Percentiles rank a stretch among this genome's conserved stretches.
These are phyloP conservation scores for Lojkania enalia DNA, from an alignment of 2,329 filamentous ascomycete genomes.

Conservation along the genomic window DNA sequence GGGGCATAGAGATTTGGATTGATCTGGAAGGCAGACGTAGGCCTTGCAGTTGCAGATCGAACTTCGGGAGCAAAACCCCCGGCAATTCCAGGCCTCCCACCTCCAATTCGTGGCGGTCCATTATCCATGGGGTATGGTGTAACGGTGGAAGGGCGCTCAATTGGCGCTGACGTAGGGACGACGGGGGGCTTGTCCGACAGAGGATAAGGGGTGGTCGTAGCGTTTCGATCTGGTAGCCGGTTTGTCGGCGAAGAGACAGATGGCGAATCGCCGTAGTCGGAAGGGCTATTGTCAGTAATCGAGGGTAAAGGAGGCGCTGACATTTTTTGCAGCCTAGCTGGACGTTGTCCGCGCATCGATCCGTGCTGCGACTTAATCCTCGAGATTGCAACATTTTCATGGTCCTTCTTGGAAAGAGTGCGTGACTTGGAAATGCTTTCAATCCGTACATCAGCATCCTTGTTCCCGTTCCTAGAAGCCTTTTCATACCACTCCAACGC, in stretches of 20 bases:
- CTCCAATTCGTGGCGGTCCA: conserved; percentile 53
- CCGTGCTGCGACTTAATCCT: conserved; percentile 70
- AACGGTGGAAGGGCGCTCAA: conserved; percentile 55
- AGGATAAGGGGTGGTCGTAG: conserved; percentile 49
- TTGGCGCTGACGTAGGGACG: conserved; percentile 54
- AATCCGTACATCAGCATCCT: conserved; percentile 79
- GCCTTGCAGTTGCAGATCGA: conserved; percentile 55
- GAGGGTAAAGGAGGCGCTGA: conserved; percentile 44
- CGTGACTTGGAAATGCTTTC: conserved; percentile 83
- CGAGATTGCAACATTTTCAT: conserved; percentile 86
- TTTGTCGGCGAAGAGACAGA: conserved; percentile 20
- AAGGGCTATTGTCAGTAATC: conserved; percentile 44
- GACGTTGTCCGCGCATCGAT: conserved; percentile 54
- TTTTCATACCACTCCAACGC: conserved; percentile 88
- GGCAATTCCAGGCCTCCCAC: conserved; percentile 33
- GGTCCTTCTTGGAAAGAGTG: conserved; percentile 84
- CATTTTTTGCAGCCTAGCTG: conserved; percentile 48
- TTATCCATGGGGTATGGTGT: conserved; percentile 75
- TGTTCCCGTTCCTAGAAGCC: conserved; percentile 87
- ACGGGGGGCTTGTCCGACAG: conserved; percentile 48
- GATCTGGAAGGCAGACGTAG: conserved; percentile 56
- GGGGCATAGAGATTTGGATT: conserved; percentile 48
- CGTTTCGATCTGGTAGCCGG: conserved; percentile 35
- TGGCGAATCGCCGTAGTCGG: conserved; percentile 37
- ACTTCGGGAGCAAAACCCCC: conserved; percentile 52